Evolutionary conservation across 2,329 filamentous ascomycete genomes (phyloP), one percentile per base, ranked within the genome.

Genomic region (Pestalotiopsis sp.): DNA sequence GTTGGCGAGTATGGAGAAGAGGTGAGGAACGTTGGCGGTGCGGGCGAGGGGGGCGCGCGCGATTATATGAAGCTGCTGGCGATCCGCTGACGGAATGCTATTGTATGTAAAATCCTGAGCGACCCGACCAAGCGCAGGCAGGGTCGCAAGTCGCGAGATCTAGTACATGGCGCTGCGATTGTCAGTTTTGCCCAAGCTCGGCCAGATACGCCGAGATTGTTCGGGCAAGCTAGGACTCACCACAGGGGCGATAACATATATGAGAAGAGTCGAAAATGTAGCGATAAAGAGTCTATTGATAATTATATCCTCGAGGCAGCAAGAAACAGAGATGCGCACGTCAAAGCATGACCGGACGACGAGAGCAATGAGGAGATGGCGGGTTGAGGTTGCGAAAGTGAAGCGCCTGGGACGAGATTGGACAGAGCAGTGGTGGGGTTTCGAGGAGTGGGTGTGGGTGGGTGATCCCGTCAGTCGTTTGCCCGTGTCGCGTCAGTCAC

Each of bases 101-200:
- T 36, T 9, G 45, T 52, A 52, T 9, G 45, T 59, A 20, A 60
- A 58, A 66, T 69, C 71, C 70, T 73, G 68, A 71, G 72, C 75
- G 76, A 75, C 74, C 74, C 72, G 73, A 69, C 73, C 75, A 73
- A 72, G 71, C 73, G 71, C 71, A 69, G 57, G 75, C 76, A 76
- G 75, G 75, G 73, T 75, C 75, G 75, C 76, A 72, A 76, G 72
- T 72, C 70, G 70, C 68, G 56, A 73, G 13, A 71, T 76, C 78
- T 81, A 81, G 78, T 77, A 78, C 80, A 82, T 82, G 73, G 73
- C 78, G 76, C 75, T 78, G 74, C 67, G 70, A 70, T 68, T 67
- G 71, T 74, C 70, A 75, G 78, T 75, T n/a, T 68, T 73, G 70
- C 72, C 65, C 58, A 66, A 75, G 71, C 72, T 71, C 67, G 59